Conservation (phyloP, 768 basidiomycete genomes). For the Lyophyllum decastes region DNA sequence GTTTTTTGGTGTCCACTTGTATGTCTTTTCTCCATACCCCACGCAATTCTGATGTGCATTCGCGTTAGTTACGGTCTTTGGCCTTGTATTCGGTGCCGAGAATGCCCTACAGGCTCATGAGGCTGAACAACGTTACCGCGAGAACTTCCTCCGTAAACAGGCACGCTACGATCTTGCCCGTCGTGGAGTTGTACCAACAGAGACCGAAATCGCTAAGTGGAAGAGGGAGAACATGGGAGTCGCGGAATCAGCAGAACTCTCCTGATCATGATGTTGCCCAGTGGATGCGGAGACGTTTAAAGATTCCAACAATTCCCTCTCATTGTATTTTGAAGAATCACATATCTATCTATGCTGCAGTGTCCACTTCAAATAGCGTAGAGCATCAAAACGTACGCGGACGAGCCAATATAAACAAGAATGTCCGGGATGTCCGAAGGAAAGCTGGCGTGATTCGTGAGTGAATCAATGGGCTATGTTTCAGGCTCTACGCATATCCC, state of each 20-base stretch:
- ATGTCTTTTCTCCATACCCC: conserved; percentile 25
- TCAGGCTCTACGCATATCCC: conserved; percentile 18
- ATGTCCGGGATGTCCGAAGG: conserved; percentile 2
- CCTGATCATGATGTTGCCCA: conserved; percentile 5
- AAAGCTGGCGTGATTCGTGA: neutral
- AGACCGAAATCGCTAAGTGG: conserved; percentile 85
- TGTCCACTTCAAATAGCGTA: neutral
- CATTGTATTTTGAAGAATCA: neutral
- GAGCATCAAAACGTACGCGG: conserved; percentile 2
- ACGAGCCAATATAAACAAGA: neutral
- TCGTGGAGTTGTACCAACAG: conserved; percentile 76
- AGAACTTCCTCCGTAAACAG: conserved; percentile 69
- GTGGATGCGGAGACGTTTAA: neutral
- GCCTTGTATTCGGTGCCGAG: conserved; percentile 77
- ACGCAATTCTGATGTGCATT: conserved; percentile 9
- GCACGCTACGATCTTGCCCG: conserved; percentile 76
- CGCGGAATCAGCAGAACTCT: conserved; percentile 1
- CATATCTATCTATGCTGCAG: conserved; percentile 12
- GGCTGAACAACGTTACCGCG: conserved; percentile 60
- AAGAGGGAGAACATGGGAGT: conserved; percentile 38
- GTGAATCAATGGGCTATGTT: neutral
- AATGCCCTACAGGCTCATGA: conserved; percentile 74
- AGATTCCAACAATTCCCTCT: neutral
- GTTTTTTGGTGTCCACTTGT: conserved; percentile 76
- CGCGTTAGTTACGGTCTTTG: conserved; percentile 55